Conservation (phyloP, 805 yeast genomes). For the Ogataea minuta region DNA sequence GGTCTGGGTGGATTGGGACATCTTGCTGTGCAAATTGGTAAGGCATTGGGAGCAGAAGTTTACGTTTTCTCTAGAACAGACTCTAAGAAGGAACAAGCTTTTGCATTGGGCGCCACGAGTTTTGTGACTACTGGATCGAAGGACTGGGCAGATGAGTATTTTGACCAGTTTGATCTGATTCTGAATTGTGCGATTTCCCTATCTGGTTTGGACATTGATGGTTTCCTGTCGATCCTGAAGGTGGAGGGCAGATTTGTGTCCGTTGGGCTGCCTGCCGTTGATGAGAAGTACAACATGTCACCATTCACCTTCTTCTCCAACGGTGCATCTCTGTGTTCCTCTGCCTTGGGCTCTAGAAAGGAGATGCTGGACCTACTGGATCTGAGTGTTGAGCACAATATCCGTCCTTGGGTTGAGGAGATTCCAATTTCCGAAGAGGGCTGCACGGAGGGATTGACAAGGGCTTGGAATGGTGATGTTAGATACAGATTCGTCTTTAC, state of each 20-base stretch:
- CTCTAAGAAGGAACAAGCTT: slow-evolving; percentile 40
- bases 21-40: slow-evolving; percentile 44
- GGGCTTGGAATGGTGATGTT: slow-evolving; percentile 46
- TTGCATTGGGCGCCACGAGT: slow-evolving; percentile 40
- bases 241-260: slow-evolving; percentile 43
- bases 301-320: slow-evolving; percentile 51
- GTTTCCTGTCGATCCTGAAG: slow-evolving; percentile 34
- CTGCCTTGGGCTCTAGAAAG: slow-evolving; percentile 46
- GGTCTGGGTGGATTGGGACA: slow-evolving; percentile 51
- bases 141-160: slow-evolving; percentile 38
- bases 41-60: slow-evolving; percentile 46
- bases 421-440: slow-evolving; percentile 45
- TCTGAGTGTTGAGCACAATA: slow-evolving; percentile 42
- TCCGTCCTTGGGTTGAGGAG: slow-evolving; percentile 52
- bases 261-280: slow-evolving; percentile 46
- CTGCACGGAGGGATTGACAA: slow-evolving; percentile 42
- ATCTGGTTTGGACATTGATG: slow-evolving; percentile 36
- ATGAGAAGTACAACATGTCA: slow-evolving; percentile 41
- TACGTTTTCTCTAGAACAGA: slow-evolving; percentile 43
- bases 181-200: slow-evolving; percentile 43
- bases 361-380: slow-evolving; percentile 48
- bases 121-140: slow-evolving; percentile 46
- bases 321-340: slow-evolving; percentile 44
- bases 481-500: slow-evolving; percentile 53
- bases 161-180: slow-evolving; percentile 39